phyloP scores from a whole-genome alignment of 495 filamentous ascomycete genomes.

The Penicillium roqueforti region DNA sequence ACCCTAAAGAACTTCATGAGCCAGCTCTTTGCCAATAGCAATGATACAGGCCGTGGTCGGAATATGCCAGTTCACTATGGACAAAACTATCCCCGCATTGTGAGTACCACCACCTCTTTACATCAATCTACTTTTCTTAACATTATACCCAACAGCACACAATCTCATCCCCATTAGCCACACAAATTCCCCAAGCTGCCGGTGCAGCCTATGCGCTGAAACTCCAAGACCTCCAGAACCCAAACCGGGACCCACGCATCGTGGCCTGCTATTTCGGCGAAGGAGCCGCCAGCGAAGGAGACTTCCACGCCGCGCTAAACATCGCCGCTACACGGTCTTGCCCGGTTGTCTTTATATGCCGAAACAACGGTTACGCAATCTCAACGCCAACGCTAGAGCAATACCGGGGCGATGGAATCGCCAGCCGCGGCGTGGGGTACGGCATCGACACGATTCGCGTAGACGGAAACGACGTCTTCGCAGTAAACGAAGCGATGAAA shows the following conservation, averaged over 20 bases:
- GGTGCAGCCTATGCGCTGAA: conserved; percentile 95
- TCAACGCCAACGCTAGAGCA: conserved; percentile 93
- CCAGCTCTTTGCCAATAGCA: conserved; percentile 85
- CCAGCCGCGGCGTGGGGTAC: conserved; percentile 90
- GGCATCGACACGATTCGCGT: conserved; percentile 96
- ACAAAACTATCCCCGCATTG: conserved; percentile 73
- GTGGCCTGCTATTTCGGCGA: conserved; percentile 94
- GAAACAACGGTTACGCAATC: conserved; percentile 97
- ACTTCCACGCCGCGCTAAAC: conserved; percentile 96
- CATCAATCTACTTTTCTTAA: background rate
- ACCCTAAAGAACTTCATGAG: conserved; percentile 86
- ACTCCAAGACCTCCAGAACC: conserved; percentile 71
- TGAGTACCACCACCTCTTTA: conserved; percentile 33
- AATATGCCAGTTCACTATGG: conserved; percentile 99
- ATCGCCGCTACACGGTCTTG: conserved; percentile 92
- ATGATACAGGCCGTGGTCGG: conserved; percentile 76
- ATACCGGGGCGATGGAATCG: conserved; percentile 95
- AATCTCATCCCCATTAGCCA: conserved; percentile 89
- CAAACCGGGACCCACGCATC: conserved; percentile 59
- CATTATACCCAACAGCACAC: conserved; percentile 59
- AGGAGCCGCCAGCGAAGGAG: conserved; percentile 94
- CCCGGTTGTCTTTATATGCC: conserved; percentile 89
- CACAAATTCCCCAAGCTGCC: conserved; percentile 91
- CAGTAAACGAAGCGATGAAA: conserved; percentile 79
- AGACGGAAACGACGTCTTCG: conserved; percentile 96